Base-by-base conservation (phyloP, 2,329 filamentous ascomycete species). In the Juglanconis sp. region DNA sequence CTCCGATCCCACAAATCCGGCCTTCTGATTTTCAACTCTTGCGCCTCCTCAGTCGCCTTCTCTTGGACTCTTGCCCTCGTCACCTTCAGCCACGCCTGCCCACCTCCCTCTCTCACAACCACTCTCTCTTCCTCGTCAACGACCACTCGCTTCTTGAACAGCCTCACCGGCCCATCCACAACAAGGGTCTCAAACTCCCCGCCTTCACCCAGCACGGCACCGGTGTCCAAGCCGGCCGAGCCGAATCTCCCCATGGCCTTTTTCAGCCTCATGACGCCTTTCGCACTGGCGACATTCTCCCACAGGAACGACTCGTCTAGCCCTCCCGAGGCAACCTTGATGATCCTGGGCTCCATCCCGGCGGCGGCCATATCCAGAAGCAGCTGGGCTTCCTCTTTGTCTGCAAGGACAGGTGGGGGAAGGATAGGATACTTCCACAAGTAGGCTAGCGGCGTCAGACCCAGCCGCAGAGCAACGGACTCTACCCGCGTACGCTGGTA, bases 401-500 rank as follows among this genome's bases (percentile, higher is more conserved):
- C 75, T 13, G 69, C 70, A 30, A 74, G 64, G 63, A 66, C 64
- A 2, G 78, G 76, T 7, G 76, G 76, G 3, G 90, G 88, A 3
- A 97, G 80, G 51, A 83, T 76, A 1, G 92, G 91, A 75, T 90
- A 97, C 77, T 96, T 91, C 95, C 95, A 99, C 53, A 99, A 79
- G 75, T 89, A 98, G 6, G 92, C 89, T 34, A 99, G 79, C 13
- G 95, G 91, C 1, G 83, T 83, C 11, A 99, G 82, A 2, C 89
- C 90, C n/a, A 98, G 80, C 15, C 95, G 83, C n/a, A 87, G 71
- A 10, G 93, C 93, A 10, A 98, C 88, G 60, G 91, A 94, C 76
- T 99, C 95, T 53, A 99, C 89, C n/a, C 95, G 83, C 1, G 94
- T 98, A 59, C 95, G 88, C 76, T 99, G 95, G 75, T 99, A 99